Evolutionary conservation across 2,329 filamentous ascomycete genomes (phyloP), one percentile per base, ranked within the genome.

Genomic region (Calonectria crousiana): DNA sequence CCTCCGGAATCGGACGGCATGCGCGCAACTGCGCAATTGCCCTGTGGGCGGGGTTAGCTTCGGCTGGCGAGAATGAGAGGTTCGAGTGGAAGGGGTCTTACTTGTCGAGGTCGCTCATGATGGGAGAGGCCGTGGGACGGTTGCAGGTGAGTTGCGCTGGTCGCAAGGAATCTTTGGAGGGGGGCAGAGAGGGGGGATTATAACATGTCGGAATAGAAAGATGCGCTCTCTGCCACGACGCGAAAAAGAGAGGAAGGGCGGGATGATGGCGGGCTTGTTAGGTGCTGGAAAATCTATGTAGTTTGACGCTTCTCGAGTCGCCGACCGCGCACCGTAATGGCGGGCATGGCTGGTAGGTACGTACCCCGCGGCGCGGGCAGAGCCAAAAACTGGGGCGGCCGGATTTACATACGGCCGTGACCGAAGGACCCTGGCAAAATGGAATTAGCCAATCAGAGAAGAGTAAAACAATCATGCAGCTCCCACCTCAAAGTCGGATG

Each of bases 81-180:
- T 44, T 34, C 23, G 41, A 34, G 47, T 20, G 38, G 51, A 30
- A 36, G 34, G 34, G 65, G 69, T 71, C 88, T 79, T 89, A 98
- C 96, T 92, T 94, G 88, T 98, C 97, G 82, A 98, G 91, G 85
- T 98, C 95, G 86, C 96, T 98, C 94, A 98, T 98, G 87, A 60
- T 41, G 60, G 47, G 44, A 58, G 71, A 58, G 60, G 49, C 30
- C 38, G 60, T 51, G 44, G 56, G 62, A 70, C 66, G 64, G 71
- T 71, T 75, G 78, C 74, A 75, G 67, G 78, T 72, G 73, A 68
- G 75, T 69, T 74, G 76, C 74, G 77, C 77, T 76, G 77, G 74
- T 73, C 75, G 78, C 64, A 74, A 69, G 56, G 58, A 74, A 69
- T 74, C 60, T 69, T 76, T 41, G 64, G 62, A 64, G 47, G 72